These are phyloP conservation scores for Glycine latifolia DNA, from an alignment of 306 rosid genomes.

Conservation along the genomic window DNA sequence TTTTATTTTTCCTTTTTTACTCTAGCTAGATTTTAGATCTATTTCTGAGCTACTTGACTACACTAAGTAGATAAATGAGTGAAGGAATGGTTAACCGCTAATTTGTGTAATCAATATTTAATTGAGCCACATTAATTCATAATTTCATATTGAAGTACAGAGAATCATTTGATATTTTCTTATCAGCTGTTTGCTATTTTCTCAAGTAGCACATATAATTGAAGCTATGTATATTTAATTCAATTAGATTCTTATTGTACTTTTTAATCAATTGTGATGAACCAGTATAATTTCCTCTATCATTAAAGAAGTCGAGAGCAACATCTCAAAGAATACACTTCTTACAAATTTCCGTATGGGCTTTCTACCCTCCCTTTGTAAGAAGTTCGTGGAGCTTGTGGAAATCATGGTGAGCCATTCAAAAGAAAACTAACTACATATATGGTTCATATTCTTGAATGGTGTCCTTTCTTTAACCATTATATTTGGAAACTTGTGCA, in stretches of 20 bases:
- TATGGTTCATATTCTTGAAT: slow-evolving; percentile 42
- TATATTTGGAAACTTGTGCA: slow-evolving; percentile 39
- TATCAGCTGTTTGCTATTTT: slow-evolving; percentile 28
- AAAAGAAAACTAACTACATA: slow-evolving; percentile 33
- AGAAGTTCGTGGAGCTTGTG: slow-evolving; percentile 89
- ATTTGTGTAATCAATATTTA: slow-evolving; percentile 28
- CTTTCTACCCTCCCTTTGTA: slow-evolving; percentile 76
- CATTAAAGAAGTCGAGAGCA: slow-evolving; percentile 86
- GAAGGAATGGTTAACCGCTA: neutral
- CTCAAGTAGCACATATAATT: slow-evolving; percentile 38
- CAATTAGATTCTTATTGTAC: slow-evolving; percentile 33
- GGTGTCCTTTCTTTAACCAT: slow-evolving; percentile 35
- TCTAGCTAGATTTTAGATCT: slow-evolving; percentile 30
- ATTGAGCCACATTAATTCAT: slow-evolving; percentile 32
- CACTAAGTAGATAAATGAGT: slow-evolving; percentile 15
- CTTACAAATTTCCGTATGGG: slow-evolving; percentile 79
- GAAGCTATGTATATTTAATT: slow-evolving; percentile 40
- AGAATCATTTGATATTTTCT: neutral
- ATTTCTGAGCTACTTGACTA: slow-evolving; percentile 25
- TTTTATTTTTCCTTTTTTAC: slow-evolving; percentile 3
- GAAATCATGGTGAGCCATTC: slow-evolving; percentile 74
- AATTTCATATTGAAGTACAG: slow-evolving; percentile 35
- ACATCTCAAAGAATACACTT: slow-evolving; percentile 81
- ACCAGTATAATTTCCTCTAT: slow-evolving; percentile 88
- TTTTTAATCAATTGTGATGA: slow-evolving; percentile 54